Conservation (phyloP, 2,329 filamentous ascomycete species). For the Cercospora sp. region DNA sequence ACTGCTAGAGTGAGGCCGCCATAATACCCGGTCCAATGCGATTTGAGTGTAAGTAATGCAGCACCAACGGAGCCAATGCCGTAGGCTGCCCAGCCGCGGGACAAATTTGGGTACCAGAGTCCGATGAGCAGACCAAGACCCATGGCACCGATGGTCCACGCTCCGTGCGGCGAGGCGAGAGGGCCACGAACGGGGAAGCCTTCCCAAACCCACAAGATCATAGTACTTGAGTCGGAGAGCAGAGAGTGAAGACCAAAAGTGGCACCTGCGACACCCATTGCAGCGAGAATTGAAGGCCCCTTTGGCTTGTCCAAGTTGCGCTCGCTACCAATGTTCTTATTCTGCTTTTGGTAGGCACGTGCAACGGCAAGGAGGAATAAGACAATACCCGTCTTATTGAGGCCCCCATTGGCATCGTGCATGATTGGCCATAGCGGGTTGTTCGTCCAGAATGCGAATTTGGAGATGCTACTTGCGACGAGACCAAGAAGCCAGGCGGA, state of each 20-base stretch:
- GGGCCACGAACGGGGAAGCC: conserved; percentile 90
- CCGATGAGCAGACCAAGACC: conserved; percentile 74
- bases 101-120: conserved; percentile 68
- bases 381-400: conserved; percentile 79
- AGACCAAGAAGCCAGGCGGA: conserved; percentile 79
- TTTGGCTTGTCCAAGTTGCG: conserved; percentile 56
- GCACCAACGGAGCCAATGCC: conserved; percentile 78
- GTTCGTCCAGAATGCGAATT: conserved; percentile 91
- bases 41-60: conserved; percentile 70
- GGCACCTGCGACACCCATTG: conserved; percentile 76
- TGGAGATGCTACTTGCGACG: conserved; percentile 80
- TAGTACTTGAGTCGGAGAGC: conserved; percentile 94
- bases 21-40: conserved; percentile 86
- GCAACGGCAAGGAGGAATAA: conserved; percentile 75
- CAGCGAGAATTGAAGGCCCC: conserved; percentile 70
- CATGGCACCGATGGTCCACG: conserved; percentile 84
- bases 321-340: conserved; percentile 50
- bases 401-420: conserved; percentile 84
- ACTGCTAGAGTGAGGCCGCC: conserved; percentile 73
- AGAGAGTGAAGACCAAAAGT: conserved; percentile 90
- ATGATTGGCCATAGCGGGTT: conserved; percentile 97
- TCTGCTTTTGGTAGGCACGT: conserved; percentile 68
- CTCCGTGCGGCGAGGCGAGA: conserved; percentile 84
- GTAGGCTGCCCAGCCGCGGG: conserved; percentile 77
- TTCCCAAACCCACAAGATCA: conserved; percentile 98